Conservation (phyloP, 1,139 yeast species). For the Saccharomyces hybrid region DNA sequence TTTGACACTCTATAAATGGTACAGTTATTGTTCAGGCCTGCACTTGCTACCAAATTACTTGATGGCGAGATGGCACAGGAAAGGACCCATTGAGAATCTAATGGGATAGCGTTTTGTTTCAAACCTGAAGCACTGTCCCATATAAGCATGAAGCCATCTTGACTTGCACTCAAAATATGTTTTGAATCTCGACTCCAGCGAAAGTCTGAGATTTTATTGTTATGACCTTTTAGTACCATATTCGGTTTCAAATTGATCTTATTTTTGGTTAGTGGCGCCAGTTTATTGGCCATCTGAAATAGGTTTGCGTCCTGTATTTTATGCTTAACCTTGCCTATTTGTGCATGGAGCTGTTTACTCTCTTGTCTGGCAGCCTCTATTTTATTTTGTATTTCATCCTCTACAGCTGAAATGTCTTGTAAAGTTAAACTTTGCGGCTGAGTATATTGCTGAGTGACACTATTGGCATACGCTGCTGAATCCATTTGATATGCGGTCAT, state of each 20-base stretch:
- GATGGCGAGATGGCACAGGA: constrained; percentile 67
- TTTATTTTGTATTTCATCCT: constrained; percentile 22
- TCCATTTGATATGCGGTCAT: neutral
- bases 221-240: constrained; percentile 58
- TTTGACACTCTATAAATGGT: constrained; percentile 52
- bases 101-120: constrained; percentile 60
- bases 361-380: constrained; percentile 40
- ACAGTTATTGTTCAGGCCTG: constrained; percentile 75
- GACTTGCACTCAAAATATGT: constrained; percentile 64
- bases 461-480: neutral
- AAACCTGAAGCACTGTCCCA: constrained; percentile 78
- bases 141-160: constrained; percentile 75
- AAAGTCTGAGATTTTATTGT: constrained; percentile 61
- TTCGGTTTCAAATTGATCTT: constrained; percentile 33
- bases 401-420: constrained; percentile 9
- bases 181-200: constrained; percentile 61
- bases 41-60: constrained; percentile 62
- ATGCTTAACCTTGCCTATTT: constrained; percentile 40
- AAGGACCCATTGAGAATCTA: constrained; percentile 73
- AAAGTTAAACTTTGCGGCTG: neutral
- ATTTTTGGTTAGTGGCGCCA: constrained; percentile 24
- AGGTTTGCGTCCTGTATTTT: constrained; percentile 43
- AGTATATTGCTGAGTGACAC: neutral
- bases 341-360: constrained; percentile 42
- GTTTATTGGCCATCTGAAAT: constrained; percentile 34